Percentiles rank a stretch among this genome's conserved stretches.
phyloP scores from a whole-genome alignment of 2,329 filamentous ascomycete species.

The Talaromyces rugulosus region DNA sequence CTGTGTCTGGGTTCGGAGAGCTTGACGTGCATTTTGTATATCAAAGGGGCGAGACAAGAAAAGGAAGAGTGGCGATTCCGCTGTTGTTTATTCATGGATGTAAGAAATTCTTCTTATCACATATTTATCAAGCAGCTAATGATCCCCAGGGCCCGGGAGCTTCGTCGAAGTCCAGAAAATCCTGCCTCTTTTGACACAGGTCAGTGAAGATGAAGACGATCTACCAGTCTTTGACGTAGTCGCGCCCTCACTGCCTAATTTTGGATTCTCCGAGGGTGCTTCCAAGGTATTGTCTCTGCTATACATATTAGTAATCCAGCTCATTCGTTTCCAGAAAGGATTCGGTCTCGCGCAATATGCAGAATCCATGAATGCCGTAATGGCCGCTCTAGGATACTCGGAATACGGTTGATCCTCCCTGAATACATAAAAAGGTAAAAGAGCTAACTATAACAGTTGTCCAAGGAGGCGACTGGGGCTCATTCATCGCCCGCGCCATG shows the following conservation, averaged over 20 bases:
- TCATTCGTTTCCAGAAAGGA: constrained; percentile 41
- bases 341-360: constrained; percentile 60
- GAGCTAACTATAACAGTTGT: constrained; percentile 22
- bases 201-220: constrained; percentile 23
- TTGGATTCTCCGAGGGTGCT: constrained; percentile 50
- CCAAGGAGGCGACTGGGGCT: constrained; percentile 69
- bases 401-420: constrained; percentile 46
- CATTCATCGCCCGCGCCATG: constrained; percentile 60
- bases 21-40: constrained; percentile 64
- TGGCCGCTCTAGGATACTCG: constrained; percentile 63
- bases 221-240: constrained; percentile 50
- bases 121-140: background rate
- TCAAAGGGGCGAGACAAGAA: constrained; percentile 44
- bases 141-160: constrained; percentile 55
- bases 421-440: background rate
- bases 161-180: constrained; percentile 64
- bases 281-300: constrained; percentile 19
- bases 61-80: constrained; percentile 51
- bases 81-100: constrained; percentile 66
- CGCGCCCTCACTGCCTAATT: constrained; percentile 54
- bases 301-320: background rate
- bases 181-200: constrained; percentile 45
- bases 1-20: constrained; percentile 55
- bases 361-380: constrained; percentile 63
- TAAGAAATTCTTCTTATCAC: constrained; percentile 18